These are phyloP conservation scores for Globisporangium emineosum DNA, from an alignment of 352 stramenopile genomes.

Conservation along the genomic window DNA sequence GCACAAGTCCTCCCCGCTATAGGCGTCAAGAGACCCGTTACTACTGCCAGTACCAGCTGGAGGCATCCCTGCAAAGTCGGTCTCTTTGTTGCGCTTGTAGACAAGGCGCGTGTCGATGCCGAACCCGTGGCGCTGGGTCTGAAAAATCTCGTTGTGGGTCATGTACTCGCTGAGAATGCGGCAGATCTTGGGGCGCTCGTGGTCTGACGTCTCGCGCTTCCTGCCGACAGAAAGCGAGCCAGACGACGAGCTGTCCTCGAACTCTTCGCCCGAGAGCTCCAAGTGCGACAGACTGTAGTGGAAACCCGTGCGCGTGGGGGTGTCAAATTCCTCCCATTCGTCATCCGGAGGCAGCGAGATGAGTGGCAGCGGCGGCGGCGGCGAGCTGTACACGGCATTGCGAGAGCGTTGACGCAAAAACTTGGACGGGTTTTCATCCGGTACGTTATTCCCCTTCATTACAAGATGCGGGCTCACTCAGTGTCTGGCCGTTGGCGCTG, in stretches of 20 bases:
- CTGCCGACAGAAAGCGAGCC: conserved; percentile 8
- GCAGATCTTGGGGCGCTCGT: conserved; percentile 32
- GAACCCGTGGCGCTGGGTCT: conserved; percentile 55
- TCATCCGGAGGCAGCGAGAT: conserved; percentile 65
- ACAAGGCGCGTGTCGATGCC: conserved; percentile 52
- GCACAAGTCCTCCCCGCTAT: conserved; percentile 31
- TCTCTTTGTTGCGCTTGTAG: conserved; percentile 65
- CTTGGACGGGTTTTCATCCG: conserved; percentile 2
- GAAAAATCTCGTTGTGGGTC: conserved; percentile 61
- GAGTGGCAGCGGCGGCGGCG: conserved; percentile 49
- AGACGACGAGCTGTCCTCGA: conserved; percentile 18
- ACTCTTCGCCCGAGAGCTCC: conserved; percentile 34
- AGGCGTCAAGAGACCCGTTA: not conserved
- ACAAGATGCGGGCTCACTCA: not conserved
- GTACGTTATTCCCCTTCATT: not conserved
- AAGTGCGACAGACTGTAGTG: conserved; percentile 49
- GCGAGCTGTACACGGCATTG: conserved; percentile 34
- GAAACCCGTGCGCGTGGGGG: conserved; percentile 55
- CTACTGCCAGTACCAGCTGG: not conserved
- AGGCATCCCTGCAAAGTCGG: conserved; percentile 9
- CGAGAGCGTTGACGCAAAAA: conserved; percentile 47
- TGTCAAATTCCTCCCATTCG: conserved; percentile 68
- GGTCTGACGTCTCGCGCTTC: conserved; percentile 7
- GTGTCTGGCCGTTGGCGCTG: not conserved
- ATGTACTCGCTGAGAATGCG: conserved; percentile 65